These are phyloP conservation scores for Tylopilus balloui DNA, from an alignment of 768 basidiomycete species.

Conservation along the genomic window DNA sequence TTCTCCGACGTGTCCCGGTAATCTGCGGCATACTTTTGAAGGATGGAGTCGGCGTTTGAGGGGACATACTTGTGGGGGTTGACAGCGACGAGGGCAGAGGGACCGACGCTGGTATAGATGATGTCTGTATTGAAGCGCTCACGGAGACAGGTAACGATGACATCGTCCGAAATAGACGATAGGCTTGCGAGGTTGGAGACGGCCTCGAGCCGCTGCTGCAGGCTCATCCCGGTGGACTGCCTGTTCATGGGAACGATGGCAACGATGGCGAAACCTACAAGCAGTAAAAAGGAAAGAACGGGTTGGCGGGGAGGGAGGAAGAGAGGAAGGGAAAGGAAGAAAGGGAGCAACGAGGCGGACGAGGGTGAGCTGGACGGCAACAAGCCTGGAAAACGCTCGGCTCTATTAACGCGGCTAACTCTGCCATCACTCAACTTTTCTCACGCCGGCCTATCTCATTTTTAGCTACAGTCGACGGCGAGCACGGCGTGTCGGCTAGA, in stretches of 20 bases:
- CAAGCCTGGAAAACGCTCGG: slow-evolving; percentile 21
- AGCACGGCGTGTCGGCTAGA: background rate
- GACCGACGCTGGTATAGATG: slow-evolving; percentile 73
- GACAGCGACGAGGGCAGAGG: slow-evolving; percentile 73
- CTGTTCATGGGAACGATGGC: slow-evolving; percentile 31
- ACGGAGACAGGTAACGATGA: slow-evolving; percentile 78
- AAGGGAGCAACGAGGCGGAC: slow-evolving; percentile 17
- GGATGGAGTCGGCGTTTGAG: slow-evolving; percentile 75
- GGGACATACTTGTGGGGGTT: slow-evolving; percentile 92
- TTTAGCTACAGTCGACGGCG: background rate
- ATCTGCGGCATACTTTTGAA: slow-evolving; percentile 84
- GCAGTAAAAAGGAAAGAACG: background rate
- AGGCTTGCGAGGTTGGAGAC: slow-evolving; percentile 66
- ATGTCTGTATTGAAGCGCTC: slow-evolving; percentile 83
- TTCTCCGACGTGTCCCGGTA: slow-evolving; percentile 71
- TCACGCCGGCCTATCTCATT: slow-evolving; percentile 16
- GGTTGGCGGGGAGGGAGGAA: background rate
- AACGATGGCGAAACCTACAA: background rate
- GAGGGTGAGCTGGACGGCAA: slow-evolving; percentile 11
- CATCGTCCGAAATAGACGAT: slow-evolving; percentile 71
- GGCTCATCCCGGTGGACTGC: slow-evolving; percentile 42
- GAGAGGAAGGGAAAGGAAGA: slow-evolving; percentile 1
- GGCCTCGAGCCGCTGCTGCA: slow-evolving; percentile 69
- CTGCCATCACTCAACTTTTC: slow-evolving; percentile 12
- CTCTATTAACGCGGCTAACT: slow-evolving; percentile 27